phyloP scores from a whole-genome alignment of 805 yeast genomes.

The Pichia paraexigua region DNA sequence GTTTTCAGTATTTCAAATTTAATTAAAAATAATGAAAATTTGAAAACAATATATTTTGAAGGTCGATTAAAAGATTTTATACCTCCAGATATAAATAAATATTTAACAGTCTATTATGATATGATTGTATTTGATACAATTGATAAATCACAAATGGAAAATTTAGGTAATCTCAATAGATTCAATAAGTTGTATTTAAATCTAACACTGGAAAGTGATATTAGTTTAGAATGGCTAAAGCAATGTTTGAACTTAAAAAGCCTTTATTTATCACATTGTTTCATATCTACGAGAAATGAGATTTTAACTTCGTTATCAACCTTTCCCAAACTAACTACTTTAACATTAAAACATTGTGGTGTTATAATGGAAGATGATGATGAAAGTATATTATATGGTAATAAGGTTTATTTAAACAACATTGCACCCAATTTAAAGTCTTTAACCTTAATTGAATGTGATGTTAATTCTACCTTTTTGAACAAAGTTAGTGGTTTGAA shows the following conservation, averaged over 20 bases:
- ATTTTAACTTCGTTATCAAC: background rate
- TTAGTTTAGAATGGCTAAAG: constrained; percentile 9
- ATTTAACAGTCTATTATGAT: constrained; percentile 3
- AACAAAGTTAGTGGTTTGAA: constrained; percentile 1
- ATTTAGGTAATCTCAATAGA: background rate
- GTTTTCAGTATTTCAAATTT: constrained; percentile 1
- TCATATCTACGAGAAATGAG: constrained; percentile 1
- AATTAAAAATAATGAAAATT: background rate
- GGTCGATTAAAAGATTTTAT: constrained; percentile 6
- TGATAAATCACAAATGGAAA: background rate
- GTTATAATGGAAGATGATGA: background rate
- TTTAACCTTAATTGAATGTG: constrained; percentile 17
- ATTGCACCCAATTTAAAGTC: constrained; percentile 6
- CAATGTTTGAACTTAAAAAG: constrained; percentile 9
- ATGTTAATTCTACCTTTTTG: constrained; percentile 11
- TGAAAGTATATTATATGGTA: background rate
- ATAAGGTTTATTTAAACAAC: background rate
- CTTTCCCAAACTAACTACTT: background rate
- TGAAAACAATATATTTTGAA: constrained; percentile 9
- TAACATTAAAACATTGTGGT: constrained; percentile 3
- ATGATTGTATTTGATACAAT: constrained; percentile 7
- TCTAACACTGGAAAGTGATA: constrained; percentile 1
- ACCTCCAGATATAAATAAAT: background rate
- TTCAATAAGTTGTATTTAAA: constrained; percentile 3
- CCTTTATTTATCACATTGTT: constrained; percentile 9